Evolutionary conservation across 2,329 filamentous ascomycete species (phyloP).

Genomic region (Claviceps pazoutovae): DNA sequence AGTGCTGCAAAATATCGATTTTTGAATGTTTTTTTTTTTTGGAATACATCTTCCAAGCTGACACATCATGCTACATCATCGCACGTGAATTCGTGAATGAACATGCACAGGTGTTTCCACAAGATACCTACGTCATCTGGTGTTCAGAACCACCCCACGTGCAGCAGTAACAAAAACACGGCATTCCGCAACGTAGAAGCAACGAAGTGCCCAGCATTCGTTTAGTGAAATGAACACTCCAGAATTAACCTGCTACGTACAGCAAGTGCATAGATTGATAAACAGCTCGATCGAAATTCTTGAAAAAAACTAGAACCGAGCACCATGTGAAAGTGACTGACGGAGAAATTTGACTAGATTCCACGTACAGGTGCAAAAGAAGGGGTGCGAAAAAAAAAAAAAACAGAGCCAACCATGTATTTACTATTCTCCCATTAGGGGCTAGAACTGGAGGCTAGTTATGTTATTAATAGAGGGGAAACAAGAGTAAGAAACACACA

Average conservation of each 20-base stretch:
- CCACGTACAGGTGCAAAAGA: neutral
- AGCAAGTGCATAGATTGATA: neutral
- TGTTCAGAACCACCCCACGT: no score
- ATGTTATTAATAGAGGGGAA: neutral
- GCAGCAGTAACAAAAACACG: no score
- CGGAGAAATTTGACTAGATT: no score
- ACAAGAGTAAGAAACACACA: neutral
- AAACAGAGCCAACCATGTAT: neutral
- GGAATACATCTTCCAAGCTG: neutral
- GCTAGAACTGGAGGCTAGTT: constrained; percentile 4
- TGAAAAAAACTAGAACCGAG: neutral
- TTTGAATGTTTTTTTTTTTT: neutral
- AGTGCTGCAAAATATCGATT: neutral
- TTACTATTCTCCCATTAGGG: neutral
- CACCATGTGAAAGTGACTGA: no score
- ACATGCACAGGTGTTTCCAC: no score
- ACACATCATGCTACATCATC: no score
- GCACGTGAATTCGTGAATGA: no score
- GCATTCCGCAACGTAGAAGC: no score
- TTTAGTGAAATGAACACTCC: no score
- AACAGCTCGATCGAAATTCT: neutral
- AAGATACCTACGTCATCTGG: no score
- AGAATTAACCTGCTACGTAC: neutral
- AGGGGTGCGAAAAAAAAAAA: neutral
- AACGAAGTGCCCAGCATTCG: no score